Conservation (phyloP, 495 filamentous ascomycete genomes). For the Poronia punctata region DNA sequence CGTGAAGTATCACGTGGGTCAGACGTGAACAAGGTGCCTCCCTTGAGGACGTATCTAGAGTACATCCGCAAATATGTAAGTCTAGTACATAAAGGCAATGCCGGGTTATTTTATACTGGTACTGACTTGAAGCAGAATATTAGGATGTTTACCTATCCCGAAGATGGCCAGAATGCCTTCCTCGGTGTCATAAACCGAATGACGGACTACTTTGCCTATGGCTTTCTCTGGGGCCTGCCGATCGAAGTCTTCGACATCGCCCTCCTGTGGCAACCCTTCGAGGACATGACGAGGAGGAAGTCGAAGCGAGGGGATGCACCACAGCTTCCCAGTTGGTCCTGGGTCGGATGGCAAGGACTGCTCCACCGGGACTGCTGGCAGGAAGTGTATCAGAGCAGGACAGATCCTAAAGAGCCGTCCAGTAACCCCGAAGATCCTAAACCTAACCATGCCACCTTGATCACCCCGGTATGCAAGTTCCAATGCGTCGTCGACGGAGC, state of each 20-base stretch:
- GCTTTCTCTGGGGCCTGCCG: conserved; percentile 12
- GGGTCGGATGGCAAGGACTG: conserved; percentile 12
- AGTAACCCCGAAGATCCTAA: too few species aligned
- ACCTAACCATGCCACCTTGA: not conserved
- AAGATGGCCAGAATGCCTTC: conserved; percentile 14
- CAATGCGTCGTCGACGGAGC: not conserved
- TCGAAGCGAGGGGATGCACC: not conserved
- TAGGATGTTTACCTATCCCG: conserved; percentile 4
- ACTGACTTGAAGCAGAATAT: not conserved
- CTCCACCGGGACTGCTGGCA: not conserved
- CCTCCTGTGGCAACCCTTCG: conserved; percentile 13
- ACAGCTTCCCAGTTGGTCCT: conserved; percentile 13
- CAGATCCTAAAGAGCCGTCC: too few species aligned
- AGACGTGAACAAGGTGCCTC: too few species aligned
- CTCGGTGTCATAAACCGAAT: conserved; percentile 8
- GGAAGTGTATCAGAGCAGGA: not conserved
- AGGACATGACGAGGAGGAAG: conserved; percentile 5
- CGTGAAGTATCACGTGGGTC: too few species aligned
- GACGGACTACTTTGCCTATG: conserved; percentile 3
- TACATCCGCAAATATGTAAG: not conserved
- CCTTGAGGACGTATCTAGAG: too few species aligned
- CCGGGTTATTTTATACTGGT: not conserved
- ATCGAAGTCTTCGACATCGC: conserved; percentile 11
- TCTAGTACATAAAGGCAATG: not conserved
- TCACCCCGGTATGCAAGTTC: not conserved